These are phyloP conservation scores for Begonia loranthoides DNA, from an alignment of 306 rosid species.

Conservation along the genomic window DNA sequence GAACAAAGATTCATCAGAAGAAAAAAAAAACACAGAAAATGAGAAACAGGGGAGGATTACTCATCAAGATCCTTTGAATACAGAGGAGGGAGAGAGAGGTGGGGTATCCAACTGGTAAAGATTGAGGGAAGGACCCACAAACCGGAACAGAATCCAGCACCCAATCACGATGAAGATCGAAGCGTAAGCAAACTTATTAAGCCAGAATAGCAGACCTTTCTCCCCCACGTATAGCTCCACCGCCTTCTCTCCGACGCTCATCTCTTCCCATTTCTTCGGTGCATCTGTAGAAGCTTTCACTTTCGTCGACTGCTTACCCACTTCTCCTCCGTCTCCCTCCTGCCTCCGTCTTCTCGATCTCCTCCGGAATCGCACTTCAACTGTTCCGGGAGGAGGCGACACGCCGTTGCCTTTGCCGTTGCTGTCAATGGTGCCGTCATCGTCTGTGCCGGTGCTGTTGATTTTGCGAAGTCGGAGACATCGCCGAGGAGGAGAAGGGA, in stretches of 20 bases:
- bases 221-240: conserved; percentile 70
- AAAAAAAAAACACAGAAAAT: no score
- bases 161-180: conserved; percentile 82
- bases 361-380: conserved; percentile 19
- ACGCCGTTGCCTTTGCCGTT: no score
- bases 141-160: conserved; percentile 73
- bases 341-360: conserved; percentile 38
- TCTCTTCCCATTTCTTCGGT: conserved; percentile 85
- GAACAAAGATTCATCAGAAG: no score
- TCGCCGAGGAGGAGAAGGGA: no score
- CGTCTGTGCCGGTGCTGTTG: no score
- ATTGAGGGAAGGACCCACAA: conserved; percentile 81
- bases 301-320: conserved; percentile 40
- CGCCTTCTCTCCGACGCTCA: conserved; percentile 66
- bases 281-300: conserved; percentile 34
- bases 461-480: no score
- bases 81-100: conserved; percentile 47
- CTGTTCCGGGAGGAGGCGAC: no score
- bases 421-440: no score
- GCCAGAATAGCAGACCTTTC: conserved; percentile 66
- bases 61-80: conserved; percentile 64
- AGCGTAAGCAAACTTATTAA: conserved; percentile 86
- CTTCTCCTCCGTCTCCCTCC: conserved; percentile 41
- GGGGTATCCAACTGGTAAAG: conserved; percentile 80
- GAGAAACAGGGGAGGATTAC: no score